Conservation (phyloP, 2,329 filamentous ascomycete genomes). For the Fusarium ambrosium region DNA sequence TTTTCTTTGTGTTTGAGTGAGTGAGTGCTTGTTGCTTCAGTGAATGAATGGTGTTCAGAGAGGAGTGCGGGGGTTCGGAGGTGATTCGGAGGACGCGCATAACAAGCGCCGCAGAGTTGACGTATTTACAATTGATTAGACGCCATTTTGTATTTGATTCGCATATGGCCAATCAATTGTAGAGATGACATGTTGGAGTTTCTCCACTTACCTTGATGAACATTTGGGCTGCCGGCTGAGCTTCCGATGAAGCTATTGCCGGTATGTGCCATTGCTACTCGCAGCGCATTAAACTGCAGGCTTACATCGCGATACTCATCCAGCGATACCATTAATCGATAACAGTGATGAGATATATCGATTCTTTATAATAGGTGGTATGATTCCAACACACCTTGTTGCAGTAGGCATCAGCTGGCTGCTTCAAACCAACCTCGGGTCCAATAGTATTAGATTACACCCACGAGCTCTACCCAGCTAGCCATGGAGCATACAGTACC, state of each 20-base stretch:
- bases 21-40: neutral
- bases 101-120: neutral
- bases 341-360: too few relatives aligned
- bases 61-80: slow-evolving; percentile 17
- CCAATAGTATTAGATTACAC: too few relatives aligned
- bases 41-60: neutral
- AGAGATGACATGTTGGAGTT: neutral
- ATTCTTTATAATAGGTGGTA: too few relatives aligned
- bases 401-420: neutral
- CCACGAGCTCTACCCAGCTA: too few relatives aligned
- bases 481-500: too few relatives aligned
- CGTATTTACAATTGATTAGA: neutral
- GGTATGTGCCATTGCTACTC: neutral
- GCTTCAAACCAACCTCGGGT: neutral
- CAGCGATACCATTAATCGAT: neutral
- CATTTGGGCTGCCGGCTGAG: neutral
- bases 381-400: neutral
- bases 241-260: neutral
- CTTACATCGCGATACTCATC: neutral
- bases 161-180: neutral
- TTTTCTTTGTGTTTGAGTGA: neutral
- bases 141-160: neutral
- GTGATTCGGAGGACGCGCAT: slow-evolving; percentile 27
- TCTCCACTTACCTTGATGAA: neutral
- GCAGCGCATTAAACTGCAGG: neutral